These are phyloP conservation scores for Paxillus rubicundulus DNA, from an alignment of 768 basidiomycete genomes.

Conservation along the genomic window DNA sequence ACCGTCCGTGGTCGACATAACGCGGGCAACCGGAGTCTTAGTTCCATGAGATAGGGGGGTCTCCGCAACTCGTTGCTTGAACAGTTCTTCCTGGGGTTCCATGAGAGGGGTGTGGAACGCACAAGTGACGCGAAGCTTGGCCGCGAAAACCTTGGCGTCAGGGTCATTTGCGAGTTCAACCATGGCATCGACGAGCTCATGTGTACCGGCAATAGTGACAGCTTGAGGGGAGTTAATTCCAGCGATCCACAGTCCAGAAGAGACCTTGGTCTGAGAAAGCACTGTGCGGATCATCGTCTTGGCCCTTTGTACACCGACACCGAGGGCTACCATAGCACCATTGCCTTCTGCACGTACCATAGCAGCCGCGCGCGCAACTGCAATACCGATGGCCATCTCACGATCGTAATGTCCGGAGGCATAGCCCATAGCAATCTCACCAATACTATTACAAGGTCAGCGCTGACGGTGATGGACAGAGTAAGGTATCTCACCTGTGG, in stretches of 20 bases:
- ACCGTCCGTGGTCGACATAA: constrained; percentile 37
- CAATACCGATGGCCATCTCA: constrained; percentile 34
- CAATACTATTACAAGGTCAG: constrained; percentile 21
- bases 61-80: constrained; percentile 22
- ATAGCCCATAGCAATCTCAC: constrained; percentile 39
- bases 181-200: constrained; percentile 32
- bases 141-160: constrained; percentile 24
- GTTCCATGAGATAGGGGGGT: constrained; percentile 21
- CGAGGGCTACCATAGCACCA: constrained; percentile 36
- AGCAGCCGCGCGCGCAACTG: constrained; percentile 35
- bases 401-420: constrained; percentile 36
- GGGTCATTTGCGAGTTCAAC: constrained; percentile 26
- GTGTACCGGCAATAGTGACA: constrained; percentile 34
- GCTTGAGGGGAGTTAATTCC: constrained; percentile 38
- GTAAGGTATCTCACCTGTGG: constrained; percentile 23
- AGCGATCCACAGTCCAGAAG: constrained; percentile 33
- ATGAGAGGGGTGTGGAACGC: constrained; percentile 38
- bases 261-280: constrained; percentile 23
- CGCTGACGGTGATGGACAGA: not conserved
- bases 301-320: constrained; percentile 33
- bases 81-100: constrained; percentile 32
- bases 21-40: constrained; percentile 19
- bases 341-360: constrained; percentile 36
- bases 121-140: constrained; percentile 30
- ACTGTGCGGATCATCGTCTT: constrained; percentile 33